Percentiles rank a stretch among this genome's conserved stretches.
phyloP scores from a whole-genome alignment of 2,329 filamentous ascomycete species.

The Fusarium buxicola region DNA sequence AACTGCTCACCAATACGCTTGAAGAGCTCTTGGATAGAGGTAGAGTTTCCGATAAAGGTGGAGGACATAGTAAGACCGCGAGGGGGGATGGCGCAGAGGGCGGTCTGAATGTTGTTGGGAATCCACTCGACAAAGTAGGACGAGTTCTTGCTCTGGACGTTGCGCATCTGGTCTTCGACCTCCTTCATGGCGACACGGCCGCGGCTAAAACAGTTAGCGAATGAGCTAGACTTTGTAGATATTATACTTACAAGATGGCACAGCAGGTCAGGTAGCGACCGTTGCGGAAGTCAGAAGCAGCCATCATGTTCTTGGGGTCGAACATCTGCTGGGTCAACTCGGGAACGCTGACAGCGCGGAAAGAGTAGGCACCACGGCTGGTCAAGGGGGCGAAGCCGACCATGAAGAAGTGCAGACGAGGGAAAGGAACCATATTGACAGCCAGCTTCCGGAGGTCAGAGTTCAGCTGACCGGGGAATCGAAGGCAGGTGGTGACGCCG shows the following conservation, averaged over 20 bases:
- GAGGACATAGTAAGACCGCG: slow-evolving; percentile 99
- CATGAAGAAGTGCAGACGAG: slow-evolving; percentile 99
- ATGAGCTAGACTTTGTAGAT: neutral
- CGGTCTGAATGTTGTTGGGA: slow-evolving; percentile 99
- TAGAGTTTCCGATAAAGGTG: slow-evolving; percentile 99
- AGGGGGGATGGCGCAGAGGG: slow-evolving; percentile 97
- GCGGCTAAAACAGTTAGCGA: slow-evolving; percentile 68
- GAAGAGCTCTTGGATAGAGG: slow-evolving; percentile 99
- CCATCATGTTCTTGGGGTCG: slow-evolving; percentile 99
- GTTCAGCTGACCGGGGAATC: slow-evolving; percentile 99
- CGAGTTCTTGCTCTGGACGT: slow-evolving; percentile 99
- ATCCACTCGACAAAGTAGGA: slow-evolving; percentile 99
- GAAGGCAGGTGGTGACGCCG: slow-evolving; percentile 96
- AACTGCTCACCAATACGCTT: slow-evolving; percentile 99
- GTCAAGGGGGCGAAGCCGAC: slow-evolving; percentile 99
- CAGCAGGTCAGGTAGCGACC: slow-evolving; percentile 99
- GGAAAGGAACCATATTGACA: slow-evolving; percentile 99
- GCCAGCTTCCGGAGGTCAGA: slow-evolving; percentile 99
- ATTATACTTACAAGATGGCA: slow-evolving; percentile 84
- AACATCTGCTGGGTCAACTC: slow-evolving; percentile 99
- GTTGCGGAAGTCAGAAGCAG: slow-evolving; percentile 99
- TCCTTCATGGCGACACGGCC: slow-evolving; percentile 99
- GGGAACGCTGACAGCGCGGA: slow-evolving; percentile 97
- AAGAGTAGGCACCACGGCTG: slow-evolving; percentile 84
- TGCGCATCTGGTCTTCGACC: slow-evolving; percentile 99